Percentiles rank a stretch among this genome's conserved stretches.
These are phyloP conservation scores for Geoglossum glabrum DNA, from an alignment of 495 filamentous ascomycete species.

Conservation along the genomic window DNA sequence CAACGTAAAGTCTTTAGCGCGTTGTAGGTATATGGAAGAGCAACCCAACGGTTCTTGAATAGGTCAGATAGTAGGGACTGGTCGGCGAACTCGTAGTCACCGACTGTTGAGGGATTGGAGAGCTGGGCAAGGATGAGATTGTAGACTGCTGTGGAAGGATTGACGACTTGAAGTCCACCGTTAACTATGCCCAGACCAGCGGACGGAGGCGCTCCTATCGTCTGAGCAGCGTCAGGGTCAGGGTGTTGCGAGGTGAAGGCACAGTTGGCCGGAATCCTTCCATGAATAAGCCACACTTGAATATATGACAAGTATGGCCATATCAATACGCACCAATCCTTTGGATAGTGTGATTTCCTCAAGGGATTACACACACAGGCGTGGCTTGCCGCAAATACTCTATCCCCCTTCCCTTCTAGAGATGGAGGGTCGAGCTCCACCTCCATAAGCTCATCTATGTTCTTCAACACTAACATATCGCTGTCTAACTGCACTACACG, in stretches of 20 bases:
- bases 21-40: slow-evolving; percentile 63
- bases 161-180: slow-evolving; percentile 53
- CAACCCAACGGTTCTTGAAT: slow-evolving; percentile 47
- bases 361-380: slow-evolving; percentile 73
- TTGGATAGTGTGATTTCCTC: slow-evolving; percentile 54
- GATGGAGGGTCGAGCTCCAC: slow-evolving; percentile 38
- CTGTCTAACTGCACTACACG: slow-evolving; percentile 63
- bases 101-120: slow-evolving; percentile 20
- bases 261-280: slow-evolving; percentile 47
- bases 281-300: background rate
- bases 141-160: slow-evolving; percentile 36
- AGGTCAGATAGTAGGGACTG: slow-evolving; percentile 49
- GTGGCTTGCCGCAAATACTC: slow-evolving; percentile 52
- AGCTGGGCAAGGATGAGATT: slow-evolving; percentile 32
- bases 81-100: slow-evolving; percentile 52
- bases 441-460: slow-evolving; percentile 80
- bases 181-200: slow-evolving; percentile 48
- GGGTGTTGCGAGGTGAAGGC: slow-evolving; percentile 52
- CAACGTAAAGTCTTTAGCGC: slow-evolving; percentile 59
- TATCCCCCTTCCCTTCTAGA: slow-evolving; percentile 27
- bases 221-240: slow-evolving; percentile 35
- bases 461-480: slow-evolving; percentile 58
- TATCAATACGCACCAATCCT: slow-evolving; percentile 33
- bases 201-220: slow-evolving; percentile 25
- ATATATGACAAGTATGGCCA: background rate